Conservation (phyloP, 2,329 filamentous ascomycete genomes). For the Paracorniculantispora psalliotae region DNA sequence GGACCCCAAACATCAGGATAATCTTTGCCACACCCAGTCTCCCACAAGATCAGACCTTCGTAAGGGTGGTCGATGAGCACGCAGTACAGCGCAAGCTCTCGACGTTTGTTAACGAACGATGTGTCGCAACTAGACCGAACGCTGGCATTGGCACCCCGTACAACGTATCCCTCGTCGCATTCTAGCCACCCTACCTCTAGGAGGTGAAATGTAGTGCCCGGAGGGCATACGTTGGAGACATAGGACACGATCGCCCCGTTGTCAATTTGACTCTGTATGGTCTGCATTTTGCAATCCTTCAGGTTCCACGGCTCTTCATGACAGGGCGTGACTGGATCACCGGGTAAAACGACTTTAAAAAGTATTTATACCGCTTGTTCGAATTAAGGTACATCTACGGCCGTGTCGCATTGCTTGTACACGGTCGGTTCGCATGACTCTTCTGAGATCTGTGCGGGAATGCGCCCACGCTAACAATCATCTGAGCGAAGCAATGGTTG, state of each 20-base stretch:
- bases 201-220: neutral
- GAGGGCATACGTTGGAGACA: neutral
- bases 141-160: neutral
- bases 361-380: neutral
- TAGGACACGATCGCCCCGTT: neutral
- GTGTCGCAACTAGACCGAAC: neutral
- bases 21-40: conserved; percentile 17
- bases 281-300: neutral
- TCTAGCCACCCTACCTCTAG: neutral
- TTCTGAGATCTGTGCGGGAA: neutral
- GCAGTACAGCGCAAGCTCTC: neutral
- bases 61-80: conserved; percentile 17
- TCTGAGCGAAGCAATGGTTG: neutral
- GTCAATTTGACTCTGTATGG: neutral
- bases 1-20: conserved; percentile 19
- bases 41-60: conserved; percentile 18
- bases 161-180: neutral
- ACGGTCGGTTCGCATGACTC: neutral
- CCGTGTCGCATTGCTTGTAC: neutral
- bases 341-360: neutral
- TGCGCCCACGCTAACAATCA: neutral
- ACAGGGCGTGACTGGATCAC: neutral
- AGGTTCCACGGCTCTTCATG: neutral
- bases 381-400: neutral
- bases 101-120: neutral